Base-by-base conservation (phyloP, 2,329 filamentous ascomycete genomes). In the Tolypocladium cylindrosporum region DNA sequence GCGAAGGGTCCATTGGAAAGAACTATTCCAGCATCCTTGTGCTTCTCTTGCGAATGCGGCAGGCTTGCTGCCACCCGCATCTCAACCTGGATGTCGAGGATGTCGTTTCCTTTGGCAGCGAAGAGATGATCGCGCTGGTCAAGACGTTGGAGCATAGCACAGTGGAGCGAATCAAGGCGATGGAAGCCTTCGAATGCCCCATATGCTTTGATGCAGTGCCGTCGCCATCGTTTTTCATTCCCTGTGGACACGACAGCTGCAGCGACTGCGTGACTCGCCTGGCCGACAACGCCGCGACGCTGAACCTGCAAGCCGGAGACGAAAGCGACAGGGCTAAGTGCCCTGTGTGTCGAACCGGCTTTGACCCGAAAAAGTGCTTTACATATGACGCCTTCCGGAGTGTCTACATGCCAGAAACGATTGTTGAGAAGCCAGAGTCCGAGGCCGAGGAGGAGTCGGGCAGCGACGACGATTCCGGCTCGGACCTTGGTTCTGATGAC, bases 231-330 rank as follows among this genome's bases (percentile, higher is more conserved):
- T 89, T 96, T 61, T 87, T 92, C 69, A 78, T 90, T 55, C 90
- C 90, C 1, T 96, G 91, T 66, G 91, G 91, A 2, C 91, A 96
- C 67, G 84, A 87, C 60, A 85, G 85, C 31, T 96, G 91, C 71
- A 75, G 80, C 1, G 87, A 91, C 61, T 96, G 91, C 68, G 85
- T 94, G 60, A 79, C 83, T 7, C 83, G 81, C 57, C 79, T 95
- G 53, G 79, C 79, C 0, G 89, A 90, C 61, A 84, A 74, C 50
- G 72, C 85, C 4, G 72, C 78, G 1, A 75, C 78, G 57, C 76
- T 75, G 19, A 77, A 76, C 60, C 74, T 88, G 48, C 80, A 76
- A 36, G 77, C 84, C 58, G 88, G 86, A 6, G 77, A 85, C 40
- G 86, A 89, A 57, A 73, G 70, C 31, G 70, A 69, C 51, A 75